Base-by-base conservation (phyloP, 148 eudicot genomes). In the Camellia sinensis region DNA sequence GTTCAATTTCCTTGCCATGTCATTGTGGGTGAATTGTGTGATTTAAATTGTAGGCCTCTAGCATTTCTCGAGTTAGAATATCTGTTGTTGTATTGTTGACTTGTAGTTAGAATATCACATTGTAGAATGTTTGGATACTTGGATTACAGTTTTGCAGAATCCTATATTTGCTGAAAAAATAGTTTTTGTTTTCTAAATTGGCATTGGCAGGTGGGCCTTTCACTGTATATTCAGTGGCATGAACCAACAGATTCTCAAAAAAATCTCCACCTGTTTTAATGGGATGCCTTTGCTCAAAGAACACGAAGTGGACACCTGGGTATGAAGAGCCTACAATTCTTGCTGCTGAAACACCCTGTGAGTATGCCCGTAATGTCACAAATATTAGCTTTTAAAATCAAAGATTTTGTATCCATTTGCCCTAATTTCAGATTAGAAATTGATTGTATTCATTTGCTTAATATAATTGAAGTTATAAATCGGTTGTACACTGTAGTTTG, bases 321-420 rank as follows among this genome's bases (percentile, higher is more conserved):
- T 93, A 89, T 43, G 98, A 95, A 80, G 94, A 95, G 80, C 97
- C 97, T 53, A 52, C 84, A n/a, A 46, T 90, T 76, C 97, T 95
- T 44, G 92, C 97, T 17, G 81, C 89, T 4, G 97, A 86, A 89
- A 95, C 98, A 67, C 91, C 92, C 77, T 95, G 98, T 95, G 79
- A 85, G 97, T 84, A 81, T 86, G 68, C 37, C 37, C 81, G 75
- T 75, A 74, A 48, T 62, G 11, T n/a, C 56, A 6, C 75, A 57
- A 45, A 18, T 40, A 17, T 75, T 21, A 1, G 14, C 14, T 62
- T 3, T 76, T 41, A 44, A 64, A 64, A 21, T 29, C 37, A 29
- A 29, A 29, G 37, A 29, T 29, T 29, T 29, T 29, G 37, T 29
- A 29, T 29, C 37, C 37, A 29, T 29, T 29, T 29, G 37, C 37